Percentiles rank a stretch among this genome's conserved stretches.
Evolutionary conservation across 2,329 filamentous ascomycete species (phyloP).

Genomic region (Fusarium kyushuense): DNA sequence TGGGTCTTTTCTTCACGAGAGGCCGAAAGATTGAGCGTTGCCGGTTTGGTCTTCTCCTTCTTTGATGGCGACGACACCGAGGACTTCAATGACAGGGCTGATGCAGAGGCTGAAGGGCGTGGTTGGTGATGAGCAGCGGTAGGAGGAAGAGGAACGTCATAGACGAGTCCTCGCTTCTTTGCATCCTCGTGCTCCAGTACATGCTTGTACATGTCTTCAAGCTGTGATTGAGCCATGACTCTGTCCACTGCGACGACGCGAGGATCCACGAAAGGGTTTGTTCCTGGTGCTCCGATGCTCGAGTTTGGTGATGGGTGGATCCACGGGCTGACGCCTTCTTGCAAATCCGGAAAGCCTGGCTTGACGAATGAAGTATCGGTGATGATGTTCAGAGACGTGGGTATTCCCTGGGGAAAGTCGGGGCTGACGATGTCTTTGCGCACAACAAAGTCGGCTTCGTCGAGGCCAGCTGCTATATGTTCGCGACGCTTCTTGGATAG

Average conservation of each 20-base stretch:
- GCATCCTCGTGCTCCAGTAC: conserved; percentile 90
- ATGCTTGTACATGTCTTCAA: conserved; percentile 91
- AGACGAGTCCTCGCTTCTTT: conserved; percentile 66
- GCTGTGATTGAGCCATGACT: conserved; percentile 80
- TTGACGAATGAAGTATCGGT: conserved; percentile 50
- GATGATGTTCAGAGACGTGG: conserved; percentile 33
- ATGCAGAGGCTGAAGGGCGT: conserved; percentile 36
- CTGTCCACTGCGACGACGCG: conserved; percentile 80
- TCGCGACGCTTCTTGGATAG: conserved; percentile 68
- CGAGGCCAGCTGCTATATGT: conserved; percentile 65
- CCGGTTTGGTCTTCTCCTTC: conserved; percentile 63
- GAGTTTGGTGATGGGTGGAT: conserved; percentile 61
- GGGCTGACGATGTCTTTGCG: conserved; percentile 41
- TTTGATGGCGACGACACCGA: conserved; percentile 54
- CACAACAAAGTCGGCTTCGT: conserved; percentile 60
- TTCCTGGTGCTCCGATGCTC: conserved; percentile 64
- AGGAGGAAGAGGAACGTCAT: conserved; percentile 57
- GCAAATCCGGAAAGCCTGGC: conserved; percentile 62
- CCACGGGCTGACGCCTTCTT: conserved; percentile 55
- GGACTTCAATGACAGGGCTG: conserved; percentile 44
- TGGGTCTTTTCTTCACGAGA: conserved; percentile 62
- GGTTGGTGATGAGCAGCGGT: conserved; percentile 45
- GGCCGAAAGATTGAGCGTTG: conserved; percentile 61
- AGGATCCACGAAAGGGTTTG: conserved; percentile 80
- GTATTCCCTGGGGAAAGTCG: conserved; percentile 38